phyloP scores from a whole-genome alignment of 2,329 filamentous ascomycete species.

The Aspergillus oerlinghausenensis region DNA sequence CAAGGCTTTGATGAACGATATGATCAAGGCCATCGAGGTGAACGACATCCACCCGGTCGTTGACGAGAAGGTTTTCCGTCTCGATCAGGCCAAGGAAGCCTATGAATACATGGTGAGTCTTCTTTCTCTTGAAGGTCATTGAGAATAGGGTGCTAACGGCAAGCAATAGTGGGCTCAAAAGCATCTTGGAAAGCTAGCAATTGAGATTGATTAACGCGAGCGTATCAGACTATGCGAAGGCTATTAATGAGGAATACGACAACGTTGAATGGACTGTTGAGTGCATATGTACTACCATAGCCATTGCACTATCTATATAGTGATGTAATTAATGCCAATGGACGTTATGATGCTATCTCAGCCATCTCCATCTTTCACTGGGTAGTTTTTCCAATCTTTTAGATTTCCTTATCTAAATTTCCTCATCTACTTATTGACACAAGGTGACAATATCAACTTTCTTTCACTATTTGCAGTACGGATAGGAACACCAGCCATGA shows the following conservation, averaged over 20 bases:
- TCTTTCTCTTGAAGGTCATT: slow-evolving; percentile 9
- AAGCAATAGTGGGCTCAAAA: slow-evolving; percentile 43
- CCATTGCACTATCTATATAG: background rate
- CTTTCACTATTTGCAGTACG: too few relatives aligned
- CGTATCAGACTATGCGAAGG: background rate
- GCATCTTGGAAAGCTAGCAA: slow-evolving; percentile 54
- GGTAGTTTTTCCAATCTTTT: background rate
- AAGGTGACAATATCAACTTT: background rate
- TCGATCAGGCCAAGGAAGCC: slow-evolving; percentile 50
- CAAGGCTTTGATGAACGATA: slow-evolving; percentile 54
- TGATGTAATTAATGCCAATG: background rate
- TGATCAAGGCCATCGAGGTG: slow-evolving; percentile 55
- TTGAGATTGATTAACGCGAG: slow-evolving; percentile 37
- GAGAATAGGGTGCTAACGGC: slow-evolving; percentile 14
- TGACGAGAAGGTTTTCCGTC: slow-evolving; percentile 53
- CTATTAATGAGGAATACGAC: background rate
- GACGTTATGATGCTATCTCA: background rate
- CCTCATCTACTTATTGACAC: too few relatives aligned
- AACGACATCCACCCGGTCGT: slow-evolving; percentile 57
- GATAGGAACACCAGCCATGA: background rate
- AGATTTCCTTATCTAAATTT: background rate
- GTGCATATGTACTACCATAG: background rate
- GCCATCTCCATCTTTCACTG: background rate
- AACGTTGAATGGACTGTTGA: background rate
- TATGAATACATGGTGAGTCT: slow-evolving; percentile 49